Percentiles rank a stretch among this genome's conserved stretches.
Evolutionary conservation across 306 rosid species (phyloP).

Genomic region (Cyclanthera cordifolia): DNA sequence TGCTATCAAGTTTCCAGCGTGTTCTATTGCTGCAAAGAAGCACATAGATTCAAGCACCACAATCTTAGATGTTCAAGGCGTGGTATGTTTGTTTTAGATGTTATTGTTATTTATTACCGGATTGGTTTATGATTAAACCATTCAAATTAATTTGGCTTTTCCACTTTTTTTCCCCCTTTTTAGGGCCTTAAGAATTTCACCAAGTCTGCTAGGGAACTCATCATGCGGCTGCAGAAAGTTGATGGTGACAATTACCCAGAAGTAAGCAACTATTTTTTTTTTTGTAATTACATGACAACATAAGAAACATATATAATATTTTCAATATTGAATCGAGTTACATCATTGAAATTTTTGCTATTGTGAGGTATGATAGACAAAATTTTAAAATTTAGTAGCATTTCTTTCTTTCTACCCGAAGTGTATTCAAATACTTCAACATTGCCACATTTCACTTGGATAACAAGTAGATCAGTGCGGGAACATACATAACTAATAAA

Average conservation of each 20-base stretch:
- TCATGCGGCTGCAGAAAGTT: constrained; percentile 71
- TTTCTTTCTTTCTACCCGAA: neutral
- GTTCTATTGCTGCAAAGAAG: constrained; percentile 86
- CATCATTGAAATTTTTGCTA: neutral
- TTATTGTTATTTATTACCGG: neutral
- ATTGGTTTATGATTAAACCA: neutral
- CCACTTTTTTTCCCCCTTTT: constrained; percentile 14
- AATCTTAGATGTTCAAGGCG: constrained; percentile 95
- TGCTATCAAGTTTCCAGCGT: constrained; percentile 84
- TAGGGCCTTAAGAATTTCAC: constrained; percentile 91
- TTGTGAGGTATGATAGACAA: neutral
- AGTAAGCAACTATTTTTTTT: constrained; percentile 26
- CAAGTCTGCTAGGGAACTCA: constrained; percentile 78
- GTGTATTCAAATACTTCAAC: no score
- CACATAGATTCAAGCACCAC: constrained; percentile 96
- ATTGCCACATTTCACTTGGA: no score
- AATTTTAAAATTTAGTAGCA: neutral
- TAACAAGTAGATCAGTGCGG: neutral
- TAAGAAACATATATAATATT: neutral
- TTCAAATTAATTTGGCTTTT: neutral
- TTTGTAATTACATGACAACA: neutral
- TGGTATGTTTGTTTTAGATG: constrained; percentile 47
- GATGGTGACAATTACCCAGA: constrained; percentile 97
- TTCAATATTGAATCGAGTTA: neutral
- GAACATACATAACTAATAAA: neutral